These are phyloP conservation scores for Oenanthe sinensis DNA, from an alignment of 129 eudicot genomes.

Conservation along the genomic window DNA sequence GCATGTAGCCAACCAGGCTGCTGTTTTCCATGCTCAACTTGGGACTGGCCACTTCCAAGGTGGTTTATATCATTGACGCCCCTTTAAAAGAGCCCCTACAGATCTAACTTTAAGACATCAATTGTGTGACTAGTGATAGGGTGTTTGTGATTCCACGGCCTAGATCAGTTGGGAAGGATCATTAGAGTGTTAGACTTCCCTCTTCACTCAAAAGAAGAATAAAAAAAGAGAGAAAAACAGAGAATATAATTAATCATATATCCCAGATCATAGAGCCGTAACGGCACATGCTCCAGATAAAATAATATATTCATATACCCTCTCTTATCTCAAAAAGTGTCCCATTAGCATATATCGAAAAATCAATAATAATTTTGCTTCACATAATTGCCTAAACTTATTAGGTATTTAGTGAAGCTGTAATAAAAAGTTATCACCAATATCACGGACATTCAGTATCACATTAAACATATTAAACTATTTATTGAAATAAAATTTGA, in stretches of 20 bases:
- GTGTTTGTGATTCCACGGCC: neutral
- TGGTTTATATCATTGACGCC: neutral
- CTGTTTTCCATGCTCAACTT: too few relatives aligned
- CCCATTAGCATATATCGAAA: neutral
- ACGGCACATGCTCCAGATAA: neutral
- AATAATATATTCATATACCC: neutral
- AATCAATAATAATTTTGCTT: neutral
- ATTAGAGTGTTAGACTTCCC: neutral
- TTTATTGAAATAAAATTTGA: neutral
- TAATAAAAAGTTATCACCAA: neutral
- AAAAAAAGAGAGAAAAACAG: too few relatives aligned
- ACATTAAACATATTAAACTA: neutral
- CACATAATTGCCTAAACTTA: neutral
- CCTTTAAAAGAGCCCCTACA: neutral
- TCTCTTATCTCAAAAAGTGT: neutral
- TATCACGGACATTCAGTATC: neutral
- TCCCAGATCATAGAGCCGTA: neutral
- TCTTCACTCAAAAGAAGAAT: neutral
- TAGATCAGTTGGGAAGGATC: neutral
- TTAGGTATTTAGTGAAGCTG: neutral
- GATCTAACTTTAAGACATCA: neutral
- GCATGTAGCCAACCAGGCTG: neutral
- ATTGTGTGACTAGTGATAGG: neutral
- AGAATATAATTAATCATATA: neutral
- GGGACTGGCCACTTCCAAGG: neutral